Evolutionary conservation across 768 basidiomycete species (phyloP).

Genomic region (Amanita fuliginea): DNA sequence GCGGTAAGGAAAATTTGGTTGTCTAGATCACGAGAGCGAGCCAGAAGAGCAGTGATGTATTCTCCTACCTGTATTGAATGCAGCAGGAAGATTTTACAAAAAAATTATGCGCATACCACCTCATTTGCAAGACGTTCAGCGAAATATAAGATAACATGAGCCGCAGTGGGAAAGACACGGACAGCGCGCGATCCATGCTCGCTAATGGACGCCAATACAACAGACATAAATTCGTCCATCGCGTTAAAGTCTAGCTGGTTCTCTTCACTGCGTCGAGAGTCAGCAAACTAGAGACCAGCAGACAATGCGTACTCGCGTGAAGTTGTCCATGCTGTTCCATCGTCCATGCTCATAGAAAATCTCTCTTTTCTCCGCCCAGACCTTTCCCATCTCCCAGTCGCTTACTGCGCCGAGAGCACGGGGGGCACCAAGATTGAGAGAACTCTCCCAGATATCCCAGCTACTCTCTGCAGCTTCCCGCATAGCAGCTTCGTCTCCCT

Average conservation of each 20-base stretch:
- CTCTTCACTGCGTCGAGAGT: conserved; percentile 27
- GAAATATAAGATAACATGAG: conserved; percentile 72
- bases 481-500: conserved; percentile 68
- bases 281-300: conserved; percentile 1
- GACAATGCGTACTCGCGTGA: conserved; percentile 40
- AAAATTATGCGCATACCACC: conserved; percentile 41
- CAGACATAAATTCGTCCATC: conserved; percentile 86
- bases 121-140: conserved; percentile 78
- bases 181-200: conserved; percentile 76
- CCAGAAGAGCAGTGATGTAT: conserved; percentile 71
- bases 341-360: conserved; percentile 80
- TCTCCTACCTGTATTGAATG: conserved; percentile 51
- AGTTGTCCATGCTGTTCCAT: conserved; percentile 78
- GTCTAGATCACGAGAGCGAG: conserved; percentile 65
- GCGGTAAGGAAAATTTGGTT: conserved; percentile 70
- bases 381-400: conserved; percentile 90
- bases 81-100: conserved; percentile 2
- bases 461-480: conserved; percentile 69
- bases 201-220: conserved; percentile 49
- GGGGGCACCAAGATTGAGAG: conserved; percentile 9
- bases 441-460: conserved; percentile 69
- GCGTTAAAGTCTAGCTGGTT: conserved; percentile 73
- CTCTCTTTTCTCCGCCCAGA: conserved; percentile 94
- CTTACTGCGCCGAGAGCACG: conserved; percentile 10
- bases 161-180: conserved; percentile 73